Evolutionary conservation across 208 protist species (phyloP).

Genomic region (Leishmania lainsoni): DNA sequence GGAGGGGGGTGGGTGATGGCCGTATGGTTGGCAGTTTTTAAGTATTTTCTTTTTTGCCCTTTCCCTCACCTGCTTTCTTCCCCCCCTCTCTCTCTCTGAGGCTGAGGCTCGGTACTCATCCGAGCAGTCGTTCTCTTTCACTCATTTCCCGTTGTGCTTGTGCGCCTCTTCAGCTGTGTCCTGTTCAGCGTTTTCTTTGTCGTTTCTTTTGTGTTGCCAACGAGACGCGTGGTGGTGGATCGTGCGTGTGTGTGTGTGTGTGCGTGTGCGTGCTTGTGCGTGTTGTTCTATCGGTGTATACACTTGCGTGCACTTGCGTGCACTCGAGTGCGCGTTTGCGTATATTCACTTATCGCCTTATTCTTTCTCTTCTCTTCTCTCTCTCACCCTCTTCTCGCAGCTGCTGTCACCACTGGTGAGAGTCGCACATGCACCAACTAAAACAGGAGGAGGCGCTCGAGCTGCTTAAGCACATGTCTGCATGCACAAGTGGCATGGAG

Average conservation of each 20-base stretch:
- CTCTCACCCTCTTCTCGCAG: neutral
- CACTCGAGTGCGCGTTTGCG: neutral
- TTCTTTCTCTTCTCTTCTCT: neutral
- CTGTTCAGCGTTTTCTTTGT: conserved; percentile 7
- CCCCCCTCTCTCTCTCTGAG: neutral
- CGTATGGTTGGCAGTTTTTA: neutral
- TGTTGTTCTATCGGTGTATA: neutral
- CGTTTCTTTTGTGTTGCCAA: conserved; percentile 3
- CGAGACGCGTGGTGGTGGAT: neutral
- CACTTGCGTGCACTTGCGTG: neutral
- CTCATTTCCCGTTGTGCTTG: neutral
- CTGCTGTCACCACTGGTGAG: neutral
- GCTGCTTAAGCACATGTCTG: neutral
- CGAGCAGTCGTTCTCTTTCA: neutral
- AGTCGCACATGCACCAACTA: neutral
- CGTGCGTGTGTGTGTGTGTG: neutral
- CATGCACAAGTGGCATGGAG: neutral
- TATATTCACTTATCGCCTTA: neutral
- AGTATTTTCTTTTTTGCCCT: neutral
- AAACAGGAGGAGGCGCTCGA: neutral
- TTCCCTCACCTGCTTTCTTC: neutral
- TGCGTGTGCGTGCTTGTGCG: neutral
- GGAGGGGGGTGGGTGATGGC: neutral
- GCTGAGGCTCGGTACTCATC: neutral
- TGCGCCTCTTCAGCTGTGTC: neutral